These are phyloP conservation scores for Myriangium duriaei DNA, from an alignment of 2,329 filamentous ascomycete species.

Conservation along the genomic window DNA sequence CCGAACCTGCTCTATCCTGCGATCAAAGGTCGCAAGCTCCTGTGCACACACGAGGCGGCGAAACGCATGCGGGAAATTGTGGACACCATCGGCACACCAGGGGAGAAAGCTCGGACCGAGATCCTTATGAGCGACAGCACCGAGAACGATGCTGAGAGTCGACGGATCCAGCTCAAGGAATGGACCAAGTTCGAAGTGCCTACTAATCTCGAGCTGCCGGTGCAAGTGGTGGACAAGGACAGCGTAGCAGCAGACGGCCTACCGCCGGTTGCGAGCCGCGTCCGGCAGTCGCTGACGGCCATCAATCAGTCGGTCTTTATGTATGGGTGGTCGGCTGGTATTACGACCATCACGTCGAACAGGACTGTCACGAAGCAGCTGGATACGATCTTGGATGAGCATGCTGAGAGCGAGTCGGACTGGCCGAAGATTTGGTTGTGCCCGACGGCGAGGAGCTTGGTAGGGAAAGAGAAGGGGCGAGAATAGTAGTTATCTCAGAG, in stretches of 20 bases:
- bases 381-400: slow-evolving; percentile 44
- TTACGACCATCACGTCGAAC: slow-evolving; percentile 62
- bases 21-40: slow-evolving; percentile 42
- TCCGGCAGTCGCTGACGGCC: slow-evolving; percentile 38
- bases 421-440: slow-evolving; percentile 55
- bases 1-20: slow-evolving; percentile 51
- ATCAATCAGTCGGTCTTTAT: slow-evolving; percentile 63
- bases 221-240: slow-evolving; percentile 41
- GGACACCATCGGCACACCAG: slow-evolving; percentile 47
- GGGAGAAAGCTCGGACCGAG: slow-evolving; percentile 46
- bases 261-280: slow-evolving; percentile 32
- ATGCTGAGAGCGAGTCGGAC: slow-evolving; percentile 33
- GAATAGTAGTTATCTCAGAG: too few relatives aligned
- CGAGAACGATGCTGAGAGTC: slow-evolving; percentile 7
- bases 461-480: slow-evolving; percentile 48
- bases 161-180: slow-evolving; percentile 21
- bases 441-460: slow-evolving; percentile 51
- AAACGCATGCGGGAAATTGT: slow-evolving; percentile 56
- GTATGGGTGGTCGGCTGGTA: slow-evolving; percentile 52
- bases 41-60: slow-evolving; percentile 55
- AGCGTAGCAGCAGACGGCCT: slow-evolving; percentile 28
- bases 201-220: slow-evolving; percentile 45
- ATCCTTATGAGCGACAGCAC: slow-evolving; percentile 43
- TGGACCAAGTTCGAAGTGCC: slow-evolving; percentile 45
- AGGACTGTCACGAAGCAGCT: slow-evolving; percentile 54